A percentile compares a stretch with the other conserved stretches of the same genome.
Conservation (phyloP, 129 eudicot species). For the Kitagawia praeruptora region DNA sequence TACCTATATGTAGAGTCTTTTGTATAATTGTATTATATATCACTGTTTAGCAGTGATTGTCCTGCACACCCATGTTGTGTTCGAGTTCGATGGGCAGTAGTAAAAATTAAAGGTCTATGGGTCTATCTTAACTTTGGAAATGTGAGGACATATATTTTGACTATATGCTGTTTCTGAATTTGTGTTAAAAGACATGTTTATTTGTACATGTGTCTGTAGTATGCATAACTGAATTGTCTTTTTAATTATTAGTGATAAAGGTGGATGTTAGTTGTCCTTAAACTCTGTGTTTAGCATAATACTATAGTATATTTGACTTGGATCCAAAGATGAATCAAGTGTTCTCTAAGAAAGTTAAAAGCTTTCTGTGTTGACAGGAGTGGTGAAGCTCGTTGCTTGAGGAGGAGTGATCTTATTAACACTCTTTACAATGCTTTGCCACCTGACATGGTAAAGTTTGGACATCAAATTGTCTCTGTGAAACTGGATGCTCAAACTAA, state of each 20-base stretch:
- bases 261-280: not conserved
- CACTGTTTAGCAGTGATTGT: not conserved
- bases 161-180: not conserved
- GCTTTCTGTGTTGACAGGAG: slow-evolving; percentile 2
- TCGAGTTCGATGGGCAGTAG: not conserved
- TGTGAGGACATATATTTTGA: not conserved
- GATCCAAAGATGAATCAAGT: not conserved
- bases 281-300: not conserved
- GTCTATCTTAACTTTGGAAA: not conserved
- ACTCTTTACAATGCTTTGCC: slow-evolving; percentile 56
- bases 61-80: not conserved
- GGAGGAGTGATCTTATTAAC: slow-evolving; percentile 45
- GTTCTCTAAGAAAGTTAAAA: not conserved
- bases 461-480: slow-evolving; percentile 35
- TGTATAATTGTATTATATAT: not conserved
- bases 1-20: not conserved
- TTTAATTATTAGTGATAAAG: not conserved
- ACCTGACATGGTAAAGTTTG: slow-evolving; percentile 39
- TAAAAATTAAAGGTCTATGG: not conserved
- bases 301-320: not conserved
- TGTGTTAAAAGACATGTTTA: not conserved
- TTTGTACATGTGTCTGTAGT: not conserved
- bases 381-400: slow-evolving; percentile 49
- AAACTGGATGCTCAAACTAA: slow-evolving; percentile 26
- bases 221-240: not conserved